Percentiles rank a stretch among this genome's conserved stretches.
Conservation (phyloP, 1,284 basidiomycete species). For the Schizophyllum commune region DNA sequence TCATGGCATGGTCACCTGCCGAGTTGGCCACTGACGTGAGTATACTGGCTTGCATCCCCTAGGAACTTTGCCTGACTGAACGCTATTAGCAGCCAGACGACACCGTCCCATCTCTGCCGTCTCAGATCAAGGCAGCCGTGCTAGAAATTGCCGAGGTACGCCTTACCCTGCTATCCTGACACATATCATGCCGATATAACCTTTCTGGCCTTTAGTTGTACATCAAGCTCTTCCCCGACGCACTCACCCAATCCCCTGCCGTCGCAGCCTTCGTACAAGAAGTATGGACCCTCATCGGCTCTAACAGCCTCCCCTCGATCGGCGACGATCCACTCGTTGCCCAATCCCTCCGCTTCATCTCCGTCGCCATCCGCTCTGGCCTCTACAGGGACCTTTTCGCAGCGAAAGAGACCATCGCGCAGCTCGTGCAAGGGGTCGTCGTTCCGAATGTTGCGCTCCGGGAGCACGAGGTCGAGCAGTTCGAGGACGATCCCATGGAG, state of each 20-base stretch:
- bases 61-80: constrained; percentile 1
- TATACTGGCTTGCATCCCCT: constrained; percentile 11
- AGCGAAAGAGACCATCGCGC: constrained; percentile 73
- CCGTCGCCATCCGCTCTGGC: constrained; percentile 84
- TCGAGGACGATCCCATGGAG: constrained; percentile 96
- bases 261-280: constrained; percentile 81
- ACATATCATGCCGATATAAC: background rate
- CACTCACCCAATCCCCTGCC: constrained; percentile 60
- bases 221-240: constrained; percentile 88
- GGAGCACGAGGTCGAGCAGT: constrained; percentile 90
- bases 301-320: constrained; percentile 60
- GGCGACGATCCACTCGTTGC: constrained; percentile 90
- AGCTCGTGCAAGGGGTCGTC: constrained; percentile 85
- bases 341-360: constrained; percentile 90
- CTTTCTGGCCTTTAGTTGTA: constrained; percentile 54
- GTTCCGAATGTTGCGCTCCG: constrained; percentile 88
- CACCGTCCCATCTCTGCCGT: constrained; percentile 70
- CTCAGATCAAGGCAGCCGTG: constrained; percentile 84
- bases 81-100: constrained; percentile 66
- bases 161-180: background rate
- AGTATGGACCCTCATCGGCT: constrained; percentile 87
- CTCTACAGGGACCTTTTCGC: constrained; percentile 66
- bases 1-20: constrained; percentile 72
- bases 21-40: constrained; percentile 68
- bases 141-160: constrained; percentile 83